Evolutionary conservation across 495 filamentous ascomycete species (phyloP), one percentile per base, ranked within the genome.

Genomic region (Xylaria bambusicola): DNA sequence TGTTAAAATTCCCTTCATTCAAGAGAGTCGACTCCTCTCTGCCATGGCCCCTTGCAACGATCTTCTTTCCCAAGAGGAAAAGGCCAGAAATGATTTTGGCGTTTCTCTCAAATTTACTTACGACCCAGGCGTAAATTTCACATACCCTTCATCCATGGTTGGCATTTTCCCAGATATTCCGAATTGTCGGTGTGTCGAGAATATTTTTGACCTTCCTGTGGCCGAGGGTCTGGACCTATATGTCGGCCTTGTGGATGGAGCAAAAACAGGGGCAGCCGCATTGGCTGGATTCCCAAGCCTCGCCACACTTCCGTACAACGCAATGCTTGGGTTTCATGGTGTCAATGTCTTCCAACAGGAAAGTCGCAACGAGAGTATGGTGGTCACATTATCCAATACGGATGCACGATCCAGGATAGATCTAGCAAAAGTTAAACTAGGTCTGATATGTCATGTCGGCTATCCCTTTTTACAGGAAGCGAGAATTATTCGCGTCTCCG

Each of bases 1-100:
- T 38, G 92, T 98, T 52, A 97, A 97, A 75, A 98, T 99, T 62
- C 95, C 95, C 0, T 99, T 99, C 74, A 99, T 99, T 64, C 92
- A 98, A 29, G 93, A 98, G 70, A 80, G 83, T 50, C 83, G 95
- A 3, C 75, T 99, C 17, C 78, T 99, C 36, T 75, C 78, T 33
- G 95, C 93, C 10, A 94, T 99, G 85, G 87, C 81, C 17, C 87
- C 90, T 10, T 91, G 85, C 68, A 91, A 98, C 57, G 75, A 86
- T 45, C 77, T 88, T 24, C 81, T 99, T 20, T 84, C 82, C 1
- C 82, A 87, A 1, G 87, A 85, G 1, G 91, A 99, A 71, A 88
- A 84, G 66, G 77, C 80, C 26, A 80, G 95, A 24, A 98, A 99
- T 66, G 86, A 86, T 58, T 98, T 97, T 72, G 95, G 95, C 8